Conservation (phyloP, 2,329 filamentous ascomycete species). For the Botrytis byssoidea region DNA sequence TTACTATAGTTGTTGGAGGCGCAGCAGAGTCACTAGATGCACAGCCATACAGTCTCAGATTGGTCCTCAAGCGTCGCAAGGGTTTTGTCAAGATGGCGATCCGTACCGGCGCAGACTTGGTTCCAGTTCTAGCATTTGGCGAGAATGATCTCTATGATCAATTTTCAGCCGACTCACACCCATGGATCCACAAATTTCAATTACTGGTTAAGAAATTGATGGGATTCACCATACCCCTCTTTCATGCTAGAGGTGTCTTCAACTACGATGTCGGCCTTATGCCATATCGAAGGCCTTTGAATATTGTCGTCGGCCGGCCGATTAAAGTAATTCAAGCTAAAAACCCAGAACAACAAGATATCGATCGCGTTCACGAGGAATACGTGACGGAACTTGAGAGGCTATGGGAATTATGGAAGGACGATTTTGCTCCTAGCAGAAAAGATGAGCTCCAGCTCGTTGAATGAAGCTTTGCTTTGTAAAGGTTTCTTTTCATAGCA, state of each 20-base stretch:
- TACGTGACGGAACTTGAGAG: constrained; percentile 75
- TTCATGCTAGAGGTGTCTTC: constrained; percentile 89
- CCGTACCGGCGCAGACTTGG: constrained; percentile 86
- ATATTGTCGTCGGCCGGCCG: constrained; percentile 84
- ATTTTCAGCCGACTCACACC: constrained; percentile 72
- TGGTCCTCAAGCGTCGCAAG: constrained; percentile 81
- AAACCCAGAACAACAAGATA: constrained; percentile 69
- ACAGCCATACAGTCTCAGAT: constrained; percentile 69
- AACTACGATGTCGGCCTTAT: constrained; percentile 97
- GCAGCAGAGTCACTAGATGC: constrained; percentile 90
- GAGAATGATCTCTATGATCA: constrained; percentile 97
- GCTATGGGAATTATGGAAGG: constrained; percentile 77
- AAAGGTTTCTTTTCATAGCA: not conserved
- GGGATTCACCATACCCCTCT: constrained; percentile 89
- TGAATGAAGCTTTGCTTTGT: constrained; percentile 43
- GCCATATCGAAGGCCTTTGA: constrained; percentile 85
- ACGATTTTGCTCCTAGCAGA: constrained; percentile 64
- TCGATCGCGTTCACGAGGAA: constrained; percentile 74
- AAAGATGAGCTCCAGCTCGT: constrained; percentile 67
- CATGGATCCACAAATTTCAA: constrained; percentile 76
- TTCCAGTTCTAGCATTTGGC: constrained; percentile 88
- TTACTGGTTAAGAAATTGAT: constrained; percentile 79
- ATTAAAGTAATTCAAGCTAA: constrained; percentile 64
- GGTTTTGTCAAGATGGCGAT: constrained; percentile 94
- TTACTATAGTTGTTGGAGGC: constrained; percentile 93